phyloP scores from a whole-genome alignment of 768 basidiomycete species.

The Epithele typhae region DNA sequence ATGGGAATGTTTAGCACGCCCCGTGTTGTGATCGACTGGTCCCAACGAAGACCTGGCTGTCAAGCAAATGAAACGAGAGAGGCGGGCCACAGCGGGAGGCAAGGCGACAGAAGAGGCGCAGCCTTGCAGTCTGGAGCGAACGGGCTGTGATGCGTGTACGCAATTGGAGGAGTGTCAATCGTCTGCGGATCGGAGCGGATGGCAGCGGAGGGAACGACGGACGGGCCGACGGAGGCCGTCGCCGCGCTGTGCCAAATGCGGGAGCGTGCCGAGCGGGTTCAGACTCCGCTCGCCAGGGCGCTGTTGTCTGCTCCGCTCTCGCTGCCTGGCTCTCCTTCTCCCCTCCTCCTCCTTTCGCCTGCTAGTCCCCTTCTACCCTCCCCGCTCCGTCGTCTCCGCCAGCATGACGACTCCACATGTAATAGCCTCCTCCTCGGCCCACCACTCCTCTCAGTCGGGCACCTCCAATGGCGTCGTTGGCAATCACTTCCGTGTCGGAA shows the following conservation, averaged over 20 bases:
- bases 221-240: background rate
- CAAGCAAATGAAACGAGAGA: too few relatives aligned
- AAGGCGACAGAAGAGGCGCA: too few relatives aligned
- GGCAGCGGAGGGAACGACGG: too few relatives aligned
- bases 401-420: constrained; percentile 80
- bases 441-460: constrained; percentile 55
- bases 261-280: constrained; percentile 4
- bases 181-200: too few relatives aligned
- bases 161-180: too few relatives aligned
- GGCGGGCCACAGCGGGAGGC: too few relatives aligned
- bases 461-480: constrained; percentile 74
- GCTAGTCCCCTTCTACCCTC: constrained; percentile 14
- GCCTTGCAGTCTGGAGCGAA: too few relatives aligned
- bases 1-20: too few relatives aligned
- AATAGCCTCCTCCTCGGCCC: constrained; percentile 71
- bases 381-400: constrained; percentile 10
- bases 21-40: too few relatives aligned
- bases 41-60: too few relatives aligned
- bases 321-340: constrained; percentile 4
- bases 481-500: constrained; percentile 83
- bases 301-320: constrained; percentile 11
- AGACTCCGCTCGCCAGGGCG: constrained; percentile 14
- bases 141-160: too few relatives aligned
- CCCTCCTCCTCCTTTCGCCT: constrained; percentile 8
- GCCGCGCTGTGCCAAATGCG: background rate